These are phyloP conservation scores for Candida corydali DNA, from an alignment of 805 yeast genomes.

Conservation along the genomic window DNA sequence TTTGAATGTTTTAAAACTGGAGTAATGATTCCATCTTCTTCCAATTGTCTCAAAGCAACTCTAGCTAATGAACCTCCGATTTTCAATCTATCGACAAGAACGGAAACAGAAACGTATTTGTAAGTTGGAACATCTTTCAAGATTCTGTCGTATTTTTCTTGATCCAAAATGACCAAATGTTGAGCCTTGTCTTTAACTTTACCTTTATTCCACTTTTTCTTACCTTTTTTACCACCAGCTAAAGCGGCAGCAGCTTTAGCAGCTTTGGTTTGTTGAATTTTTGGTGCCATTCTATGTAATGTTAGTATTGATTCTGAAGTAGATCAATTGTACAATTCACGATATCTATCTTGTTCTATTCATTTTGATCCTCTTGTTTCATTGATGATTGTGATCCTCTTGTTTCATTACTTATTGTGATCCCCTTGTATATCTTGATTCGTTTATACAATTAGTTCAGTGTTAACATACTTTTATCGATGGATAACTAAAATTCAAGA, in stretches of 20 bases:
- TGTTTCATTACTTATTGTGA: too few relatives aligned
- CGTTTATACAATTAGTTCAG: too few relatives aligned
- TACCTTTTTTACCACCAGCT: constrained; percentile 99
- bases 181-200: constrained; percentile 99
- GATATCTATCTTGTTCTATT: too few relatives aligned
- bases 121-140: constrained; percentile 98
- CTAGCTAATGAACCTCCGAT: constrained; percentile 99
- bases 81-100: constrained; percentile 98
- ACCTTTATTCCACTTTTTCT: constrained; percentile 99
- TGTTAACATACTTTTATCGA: constrained; percentile 10
- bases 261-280: constrained; percentile 98
- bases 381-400: too few relatives aligned
- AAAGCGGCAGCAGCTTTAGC: constrained; percentile 99
- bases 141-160: constrained; percentile 98
- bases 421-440: too few relatives aligned
- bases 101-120: constrained; percentile 97
- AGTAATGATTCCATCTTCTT: constrained; percentile 90
- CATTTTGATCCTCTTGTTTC: too few relatives aligned
- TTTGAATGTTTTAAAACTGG: constrained; percentile 92
- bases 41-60: constrained; percentile 94
- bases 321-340: too few relatives aligned
- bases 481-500: constrained; percentile 8
- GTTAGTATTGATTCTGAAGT: too few relatives aligned
- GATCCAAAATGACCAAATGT: constrained; percentile 95
- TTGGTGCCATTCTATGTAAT: constrained; percentile 84